Base-by-base conservation (phyloP, 495 filamentous ascomycete genomes). In the Apiosordaria backusii region DNA sequence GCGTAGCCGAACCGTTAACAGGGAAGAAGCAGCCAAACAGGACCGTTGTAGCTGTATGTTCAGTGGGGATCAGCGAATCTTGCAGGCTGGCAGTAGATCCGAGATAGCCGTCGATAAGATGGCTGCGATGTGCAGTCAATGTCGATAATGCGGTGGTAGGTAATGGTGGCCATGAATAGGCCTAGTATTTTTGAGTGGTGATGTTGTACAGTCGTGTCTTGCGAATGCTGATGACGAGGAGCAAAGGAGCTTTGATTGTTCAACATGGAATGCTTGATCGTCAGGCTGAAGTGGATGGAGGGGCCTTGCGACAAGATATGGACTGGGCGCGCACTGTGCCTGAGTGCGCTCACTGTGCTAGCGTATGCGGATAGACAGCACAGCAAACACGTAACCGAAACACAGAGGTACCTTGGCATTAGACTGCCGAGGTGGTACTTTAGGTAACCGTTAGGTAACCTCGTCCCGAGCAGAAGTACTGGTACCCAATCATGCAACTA, bases 401-500 rank as follows among this genome's bases (percentile, higher is more conserved):
- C 62, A 59, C 19, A 7, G 1, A 53, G 4, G 35, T 68, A 65
- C 63, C 60, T 68, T 65, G 63, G 67, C 63, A 57, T 21, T 45
- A 45, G 13, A 53, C 60, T 35, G 52, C 63, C 21, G 19, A 2
- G 23, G 63, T 57, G 16, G 59, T 19, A 5, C 16, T 15, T 68
- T 65, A 68, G 63, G 67, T 68, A 63, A 65, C 59, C 1, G 53
- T 63, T 68, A 68, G 63, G 67, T 68, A 68, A 60, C 62, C 18
- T 52, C 3, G n/a, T 24, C 61, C 18, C 19, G 3, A 0, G 4
- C 18, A 50, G 1, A 62, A 29, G 65, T 63, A 67, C 60, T 50
- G 16, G 45, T 64, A 60, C 65, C 25, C 62, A 23, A 19, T 50
- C 35, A 16, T 18, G n/a, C 27, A 23, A 26, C 4, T 25, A 40